Evolutionary conservation across 495 filamentous ascomycete species (phyloP).

Genomic region (Aspergillus sclerotioniger): DNA sequence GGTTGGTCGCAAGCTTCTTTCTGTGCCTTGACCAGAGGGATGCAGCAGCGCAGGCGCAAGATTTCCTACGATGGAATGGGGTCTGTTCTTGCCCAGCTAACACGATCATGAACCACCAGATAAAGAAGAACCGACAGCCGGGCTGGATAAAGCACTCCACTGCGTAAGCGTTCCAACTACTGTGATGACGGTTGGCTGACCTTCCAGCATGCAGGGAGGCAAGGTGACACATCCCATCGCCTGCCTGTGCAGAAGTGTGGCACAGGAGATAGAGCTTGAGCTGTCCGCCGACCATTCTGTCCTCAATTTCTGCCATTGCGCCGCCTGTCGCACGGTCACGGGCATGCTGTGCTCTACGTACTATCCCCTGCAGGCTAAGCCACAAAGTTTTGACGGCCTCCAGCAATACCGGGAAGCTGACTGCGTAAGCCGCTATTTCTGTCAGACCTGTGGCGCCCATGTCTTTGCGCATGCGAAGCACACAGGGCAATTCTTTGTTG

Average conservation of each 20-base stretch:
- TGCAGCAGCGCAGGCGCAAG: too few relatives aligned
- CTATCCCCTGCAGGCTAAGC: conserved; percentile 35
- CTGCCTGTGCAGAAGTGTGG: conserved; percentile 57
- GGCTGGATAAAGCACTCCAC: too few relatives aligned
- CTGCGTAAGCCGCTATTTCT: conserved; percentile 60
- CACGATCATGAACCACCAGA: too few relatives aligned
- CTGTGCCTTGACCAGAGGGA: too few relatives aligned
- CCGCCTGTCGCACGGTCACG: conserved; percentile 55
- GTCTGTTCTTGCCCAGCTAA: background rate
- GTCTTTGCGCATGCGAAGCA: conserved; percentile 43
- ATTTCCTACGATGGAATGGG: too few relatives aligned
- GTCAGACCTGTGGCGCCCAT: conserved; percentile 65
- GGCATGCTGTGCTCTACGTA: conserved; percentile 59
- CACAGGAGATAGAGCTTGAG: conserved; percentile 41
- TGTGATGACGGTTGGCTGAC: background rate
- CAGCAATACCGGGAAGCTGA: conserved; percentile 48
- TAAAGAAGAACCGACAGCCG: too few relatives aligned
- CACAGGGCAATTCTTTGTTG: conserved; percentile 41
- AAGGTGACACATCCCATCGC: conserved; percentile 34
- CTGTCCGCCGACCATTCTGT: conserved; percentile 24
- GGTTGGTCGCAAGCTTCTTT: too few relatives aligned
- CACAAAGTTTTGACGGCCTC: conserved; percentile 37
- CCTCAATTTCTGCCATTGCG: conserved; percentile 63
- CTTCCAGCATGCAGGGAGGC: conserved; percentile 2
- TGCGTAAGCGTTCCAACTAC: background rate